Evolutionary conservation across 2,329 filamentous ascomycete species (phyloP).

Genomic region (Fusarium sp.): DNA sequence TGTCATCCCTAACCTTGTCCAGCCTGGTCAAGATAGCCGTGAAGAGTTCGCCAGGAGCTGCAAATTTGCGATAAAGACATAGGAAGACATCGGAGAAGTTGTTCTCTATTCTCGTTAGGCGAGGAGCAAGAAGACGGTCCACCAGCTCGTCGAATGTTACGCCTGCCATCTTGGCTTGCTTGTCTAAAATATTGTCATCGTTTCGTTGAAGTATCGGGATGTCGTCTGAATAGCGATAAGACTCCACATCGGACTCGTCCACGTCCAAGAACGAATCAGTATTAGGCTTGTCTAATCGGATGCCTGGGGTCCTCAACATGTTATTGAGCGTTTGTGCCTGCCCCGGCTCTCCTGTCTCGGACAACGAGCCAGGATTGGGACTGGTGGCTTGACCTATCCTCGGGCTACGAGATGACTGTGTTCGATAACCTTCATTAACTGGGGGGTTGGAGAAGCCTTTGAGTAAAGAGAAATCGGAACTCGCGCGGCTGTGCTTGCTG

Average conservation of each 20-base stretch:
- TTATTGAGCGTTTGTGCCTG: conserved; percentile 56
- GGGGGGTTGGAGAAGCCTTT: conserved; percentile 62
- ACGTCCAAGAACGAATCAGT: conserved; percentile 70
- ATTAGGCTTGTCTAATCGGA: conserved; percentile 59
- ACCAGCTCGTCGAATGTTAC: conserved; percentile 77
- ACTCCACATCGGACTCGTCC: conserved; percentile 75
- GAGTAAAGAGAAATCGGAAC: conserved; percentile 72
- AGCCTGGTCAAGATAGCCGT: conserved; percentile 80
- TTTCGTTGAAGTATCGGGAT: conserved; percentile 72
- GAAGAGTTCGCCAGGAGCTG: conserved; percentile 80
- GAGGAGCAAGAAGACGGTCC: conserved; percentile 83
- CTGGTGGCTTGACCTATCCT: conserved; percentile 40
- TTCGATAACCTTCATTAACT: conserved; percentile 50
- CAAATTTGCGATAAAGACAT: conserved; percentile 93
- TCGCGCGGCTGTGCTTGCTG: conserved; percentile 74
- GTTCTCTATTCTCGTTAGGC: conserved; percentile 84
- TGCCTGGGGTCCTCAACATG: conserved; percentile 61
- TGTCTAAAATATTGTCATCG: conserved; percentile 67
- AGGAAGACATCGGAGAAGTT: conserved; percentile 92
- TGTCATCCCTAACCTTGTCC: conserved; percentile 73
- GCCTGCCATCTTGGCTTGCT: conserved; percentile 60
- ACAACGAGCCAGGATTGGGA: conserved; percentile 11
- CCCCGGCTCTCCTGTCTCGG: conserved; percentile 33
- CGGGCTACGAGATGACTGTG: conserved; percentile 48
- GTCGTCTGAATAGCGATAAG: conserved; percentile 71